Conservation (phyloP, 805 yeast genomes). For the Zygoascus bituminiphila region DNA sequence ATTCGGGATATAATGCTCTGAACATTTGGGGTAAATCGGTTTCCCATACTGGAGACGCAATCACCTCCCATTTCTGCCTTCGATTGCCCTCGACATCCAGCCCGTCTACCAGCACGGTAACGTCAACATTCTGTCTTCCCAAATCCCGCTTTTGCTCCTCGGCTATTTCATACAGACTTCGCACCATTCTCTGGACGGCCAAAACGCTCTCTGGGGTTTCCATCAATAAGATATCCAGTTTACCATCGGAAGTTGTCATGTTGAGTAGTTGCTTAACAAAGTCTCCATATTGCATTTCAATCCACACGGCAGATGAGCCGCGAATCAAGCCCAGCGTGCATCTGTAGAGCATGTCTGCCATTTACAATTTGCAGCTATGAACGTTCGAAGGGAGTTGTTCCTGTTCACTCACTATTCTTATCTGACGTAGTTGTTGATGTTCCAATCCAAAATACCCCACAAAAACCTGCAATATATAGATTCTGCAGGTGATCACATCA, state of each 20-base stretch:
- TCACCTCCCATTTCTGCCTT: conserved; percentile 28
- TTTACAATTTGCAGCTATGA: too few species aligned
- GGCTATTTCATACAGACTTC: conserved; percentile 21
- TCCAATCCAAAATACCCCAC: too few species aligned
- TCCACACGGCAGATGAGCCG: conserved; percentile 9
- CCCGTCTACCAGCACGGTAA: conserved; percentile 28
- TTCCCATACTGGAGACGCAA: conserved; percentile 24
- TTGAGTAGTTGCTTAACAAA: conserved; percentile 23
- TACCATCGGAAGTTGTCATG: conserved; percentile 24
- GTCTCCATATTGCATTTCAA: conserved; percentile 14
- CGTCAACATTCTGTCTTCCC: conserved; percentile 16
- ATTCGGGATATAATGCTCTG: conserved; percentile 16
- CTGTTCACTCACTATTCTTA: too few species aligned
- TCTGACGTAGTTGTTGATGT: too few species aligned
- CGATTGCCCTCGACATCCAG: conserved; percentile 21
- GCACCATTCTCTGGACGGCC: conserved; percentile 21
- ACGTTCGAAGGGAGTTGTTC: too few species aligned
- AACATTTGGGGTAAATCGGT: conserved; percentile 14
- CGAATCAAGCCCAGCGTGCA: conserved; percentile 20
- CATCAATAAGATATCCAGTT: conserved; percentile 23
- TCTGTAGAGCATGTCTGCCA: conserved; percentile 16
- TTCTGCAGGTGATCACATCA: too few species aligned
- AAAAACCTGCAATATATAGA: too few species aligned
- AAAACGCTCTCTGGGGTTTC: conserved; percentile 20
- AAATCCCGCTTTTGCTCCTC: conserved; percentile 14